Conservation (phyloP, 352 stramenopile species). For the Ophiocytium majus region DNA sequence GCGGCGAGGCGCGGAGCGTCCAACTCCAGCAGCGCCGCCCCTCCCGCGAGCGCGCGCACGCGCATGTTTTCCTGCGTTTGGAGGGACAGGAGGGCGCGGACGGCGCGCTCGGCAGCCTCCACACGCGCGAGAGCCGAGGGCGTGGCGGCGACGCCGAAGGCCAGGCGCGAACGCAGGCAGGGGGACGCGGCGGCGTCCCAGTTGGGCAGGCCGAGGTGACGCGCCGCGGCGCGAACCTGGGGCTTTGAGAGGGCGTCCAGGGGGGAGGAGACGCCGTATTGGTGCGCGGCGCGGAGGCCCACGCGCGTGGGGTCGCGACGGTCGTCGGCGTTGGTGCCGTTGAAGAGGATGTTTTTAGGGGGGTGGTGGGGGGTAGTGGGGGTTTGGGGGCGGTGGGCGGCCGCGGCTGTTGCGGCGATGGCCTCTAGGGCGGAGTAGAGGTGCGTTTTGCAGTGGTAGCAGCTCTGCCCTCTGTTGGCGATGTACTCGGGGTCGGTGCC, state of each 20-base stretch:
- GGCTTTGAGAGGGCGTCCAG: slow-evolving; percentile 80
- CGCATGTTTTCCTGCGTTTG: slow-evolving; percentile 37
- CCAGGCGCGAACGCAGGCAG: slow-evolving; percentile 87
- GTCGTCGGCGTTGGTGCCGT: slow-evolving; percentile 95
- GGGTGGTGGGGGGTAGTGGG: too few relatives aligned
- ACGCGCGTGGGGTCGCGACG: slow-evolving; percentile 81
- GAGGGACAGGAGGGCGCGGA: slow-evolving; percentile 28
- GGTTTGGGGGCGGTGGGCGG: neutral
- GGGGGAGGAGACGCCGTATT: slow-evolving; percentile 84
- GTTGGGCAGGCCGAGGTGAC: slow-evolving; percentile 85
- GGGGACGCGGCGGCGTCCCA: slow-evolving; percentile 91
- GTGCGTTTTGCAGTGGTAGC: slow-evolving; percentile 95
- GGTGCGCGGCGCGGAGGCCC: slow-evolving; percentile 58
- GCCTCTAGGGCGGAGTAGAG: slow-evolving; percentile 87
- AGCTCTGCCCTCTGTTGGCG: slow-evolving; percentile 87
- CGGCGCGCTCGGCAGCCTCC: slow-evolving; percentile 37
- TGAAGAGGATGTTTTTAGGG: slow-evolving; percentile 87
- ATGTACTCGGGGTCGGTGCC: slow-evolving; percentile 78
- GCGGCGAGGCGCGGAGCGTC: slow-evolving; percentile 29
- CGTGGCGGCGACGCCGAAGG: slow-evolving; percentile 76
- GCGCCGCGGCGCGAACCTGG: slow-evolving; percentile 64
- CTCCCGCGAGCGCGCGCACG: slow-evolving; percentile 43
- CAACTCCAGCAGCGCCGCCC: slow-evolving; percentile 50
- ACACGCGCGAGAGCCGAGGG: slow-evolving; percentile 36
- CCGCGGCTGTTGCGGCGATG: slow-evolving; percentile 63